Conservation (phyloP, 306 rosid species). For the Medicago arabica region DNA sequence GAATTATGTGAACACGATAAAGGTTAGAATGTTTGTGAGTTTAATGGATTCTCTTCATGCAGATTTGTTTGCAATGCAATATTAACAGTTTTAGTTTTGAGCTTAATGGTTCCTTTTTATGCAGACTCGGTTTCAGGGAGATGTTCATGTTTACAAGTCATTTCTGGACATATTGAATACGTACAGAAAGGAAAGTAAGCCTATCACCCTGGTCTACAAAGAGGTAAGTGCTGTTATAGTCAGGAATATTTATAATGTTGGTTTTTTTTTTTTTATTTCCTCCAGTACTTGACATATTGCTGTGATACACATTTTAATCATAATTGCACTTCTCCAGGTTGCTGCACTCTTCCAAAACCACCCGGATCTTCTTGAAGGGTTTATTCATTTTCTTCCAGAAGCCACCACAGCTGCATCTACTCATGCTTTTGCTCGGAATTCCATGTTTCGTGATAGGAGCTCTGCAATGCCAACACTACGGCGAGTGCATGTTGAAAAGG, state of each 20-base stretch:
- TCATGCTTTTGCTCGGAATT: slow-evolving; percentile 66
- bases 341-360: slow-evolving; percentile 86
- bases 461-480: slow-evolving; percentile 78
- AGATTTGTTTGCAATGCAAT: slow-evolving; percentile 7
- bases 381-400: slow-evolving; percentile 92
- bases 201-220: slow-evolving; percentile 78
- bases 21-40: slow-evolving; percentile 53
- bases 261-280: not conserved
- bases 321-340: slow-evolving; percentile 66
- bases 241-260: slow-evolving; percentile 19
- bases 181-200: slow-evolving; percentile 95
- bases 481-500: slow-evolving; percentile 81
- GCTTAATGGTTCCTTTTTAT: slow-evolving; percentile 47
- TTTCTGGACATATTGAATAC: slow-evolving; percentile 92
- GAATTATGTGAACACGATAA: slow-evolving; percentile 94
- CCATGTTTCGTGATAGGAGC: slow-evolving; percentile 78
- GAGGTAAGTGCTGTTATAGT: slow-evolving; percentile 67
- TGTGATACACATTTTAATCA: slow-evolving; percentile 33
- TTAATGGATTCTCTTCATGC: slow-evolving; percentile 20
- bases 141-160: slow-evolving; percentile 89
- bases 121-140: slow-evolving; percentile 95
- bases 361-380: slow-evolving; percentile 80
- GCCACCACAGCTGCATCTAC: slow-evolving; percentile 66
- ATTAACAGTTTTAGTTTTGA: slow-evolving; percentile 38
- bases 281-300: slow-evolving; percentile 16